Conservation (phyloP, 257 asterid genomes). For the Linderniella brevidens region DNA sequence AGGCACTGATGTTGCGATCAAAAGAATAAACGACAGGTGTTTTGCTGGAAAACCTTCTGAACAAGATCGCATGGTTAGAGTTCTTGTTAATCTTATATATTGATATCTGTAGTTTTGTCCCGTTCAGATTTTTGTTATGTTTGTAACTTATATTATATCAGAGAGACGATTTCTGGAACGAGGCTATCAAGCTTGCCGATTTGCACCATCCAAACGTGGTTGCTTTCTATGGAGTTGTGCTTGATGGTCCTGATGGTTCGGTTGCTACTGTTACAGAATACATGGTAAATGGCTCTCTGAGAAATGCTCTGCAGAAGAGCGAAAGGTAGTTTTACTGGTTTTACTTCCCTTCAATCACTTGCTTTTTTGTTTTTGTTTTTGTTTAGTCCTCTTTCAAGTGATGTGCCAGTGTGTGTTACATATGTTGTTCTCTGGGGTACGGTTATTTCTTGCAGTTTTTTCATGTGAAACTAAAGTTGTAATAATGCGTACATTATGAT, state of each 20-base stretch:
- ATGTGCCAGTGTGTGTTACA: too few relatives aligned
- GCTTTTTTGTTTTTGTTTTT: too few relatives aligned
- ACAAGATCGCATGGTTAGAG: constrained; percentile 86
- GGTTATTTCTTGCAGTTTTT: too few relatives aligned
- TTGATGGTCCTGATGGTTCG: constrained; percentile 88
- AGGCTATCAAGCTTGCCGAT: constrained; percentile 94
- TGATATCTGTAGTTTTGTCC: not conserved
- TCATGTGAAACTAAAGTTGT: too few relatives aligned
- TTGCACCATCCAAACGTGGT: constrained; percentile 99
- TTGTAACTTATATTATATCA: constrained; percentile 12
- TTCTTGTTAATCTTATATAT: constrained; percentile 12
- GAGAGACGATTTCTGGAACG: constrained; percentile 99
- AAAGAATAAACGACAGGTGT: constrained; percentile 86
- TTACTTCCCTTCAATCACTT: too few relatives aligned
- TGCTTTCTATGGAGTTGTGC: constrained; percentile 95
- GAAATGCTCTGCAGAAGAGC: constrained; percentile 76
- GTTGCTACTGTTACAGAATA: constrained; percentile 95
- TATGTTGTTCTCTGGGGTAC: too few relatives aligned
- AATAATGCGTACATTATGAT: too few relatives aligned
- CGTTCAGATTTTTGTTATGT: constrained; percentile 2
- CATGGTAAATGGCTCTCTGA: constrained; percentile 95
- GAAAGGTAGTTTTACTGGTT: constrained; percentile 42
- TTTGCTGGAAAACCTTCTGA: constrained; percentile 95
- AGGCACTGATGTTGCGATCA: constrained; percentile 95
- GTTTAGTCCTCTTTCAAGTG: too few relatives aligned